Base-by-base conservation (phyloP, 1,139 yeast genomes). In the Kluyveromyces sp. region DNA sequence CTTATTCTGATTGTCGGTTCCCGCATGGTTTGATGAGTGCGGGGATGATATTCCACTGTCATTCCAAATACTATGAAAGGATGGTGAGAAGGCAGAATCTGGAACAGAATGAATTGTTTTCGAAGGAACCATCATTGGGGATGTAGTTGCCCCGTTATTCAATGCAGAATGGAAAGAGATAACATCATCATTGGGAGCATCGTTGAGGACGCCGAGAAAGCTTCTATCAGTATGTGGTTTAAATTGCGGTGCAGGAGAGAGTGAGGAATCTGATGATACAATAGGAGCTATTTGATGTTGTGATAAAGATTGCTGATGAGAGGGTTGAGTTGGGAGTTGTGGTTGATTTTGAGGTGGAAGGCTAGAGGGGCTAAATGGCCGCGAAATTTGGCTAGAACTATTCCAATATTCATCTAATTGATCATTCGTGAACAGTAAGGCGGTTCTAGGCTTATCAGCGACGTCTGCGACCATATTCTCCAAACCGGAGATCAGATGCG, bases 401-500 rank as follows among this genome's bases (percentile, higher is more conserved):
- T 45, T 50, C 66, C 66, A 63, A 47, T 59, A 63, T 38, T 56
- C 58, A 45, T 63, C 66, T 33, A 63, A 45, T 48, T 63, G 63
- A 41, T 59, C 65, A 2, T 57, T 60, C 7, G 66, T 63, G 42
- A 59, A 63, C 3, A 39, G 21, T 2, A 59, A 57, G 42, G 56
- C 60, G 3, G 65, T 60, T 40, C 56, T 59, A 28, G 57, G 58
- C 7, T 61, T 58, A 40, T 52, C 51, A 36, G 60, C 65, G 2
- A 56, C 51, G 40, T 61, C 66, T 35, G 61, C 63, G 21, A 63
- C 61, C 57, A 63, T 60, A 49, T 60, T 59, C 51, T 61, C 60
- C 29, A 63, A 48, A 4, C 66, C 65, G 15, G 62, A 59, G 25
- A 63, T 54, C 34, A 63, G 42, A 48, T 63, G 66, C 8, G 43